Conservation (phyloP, 2,329 filamentous ascomycete species). For the Fusarium robinianum region DNA sequence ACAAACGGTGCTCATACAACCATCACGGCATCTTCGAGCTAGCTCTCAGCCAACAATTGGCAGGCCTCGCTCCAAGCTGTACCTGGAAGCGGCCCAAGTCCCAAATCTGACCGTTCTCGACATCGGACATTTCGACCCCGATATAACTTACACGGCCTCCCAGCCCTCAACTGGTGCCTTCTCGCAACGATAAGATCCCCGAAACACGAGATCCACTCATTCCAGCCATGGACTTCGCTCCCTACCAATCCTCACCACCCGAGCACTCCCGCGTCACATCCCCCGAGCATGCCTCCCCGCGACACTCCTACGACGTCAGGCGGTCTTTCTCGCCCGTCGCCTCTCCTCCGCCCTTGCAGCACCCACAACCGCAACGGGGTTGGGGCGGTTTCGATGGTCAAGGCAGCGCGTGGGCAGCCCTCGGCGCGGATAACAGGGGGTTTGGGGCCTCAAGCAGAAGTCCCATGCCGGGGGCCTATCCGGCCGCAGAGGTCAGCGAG, state of each 20-base stretch:
- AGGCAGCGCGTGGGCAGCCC: constrained; percentile 37
- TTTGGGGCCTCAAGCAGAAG: constrained; percentile 31
- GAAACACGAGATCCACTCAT: not conserved
- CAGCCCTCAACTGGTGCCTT: too few relatives aligned
- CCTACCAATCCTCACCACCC: constrained; percentile 91
- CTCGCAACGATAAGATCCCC: too few relatives aligned
- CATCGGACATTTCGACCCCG: too few relatives aligned
- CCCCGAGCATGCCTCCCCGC: constrained; percentile 60
- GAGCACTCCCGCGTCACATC: constrained; percentile 82
- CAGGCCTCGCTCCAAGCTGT: too few relatives aligned
- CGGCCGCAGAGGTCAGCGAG: constrained; percentile 65
- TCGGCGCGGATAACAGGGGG: constrained; percentile 26
- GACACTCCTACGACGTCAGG: constrained; percentile 59
- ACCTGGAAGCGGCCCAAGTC: too few relatives aligned
- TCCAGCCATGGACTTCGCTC: constrained; percentile 83
- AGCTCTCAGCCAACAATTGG: too few relatives aligned
- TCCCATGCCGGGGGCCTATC: constrained; percentile 45
- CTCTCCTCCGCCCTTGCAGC: constrained; percentile 49
- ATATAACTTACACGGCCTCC: too few relatives aligned
- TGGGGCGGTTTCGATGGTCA: constrained; percentile 52
- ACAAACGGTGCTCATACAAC: too few relatives aligned
- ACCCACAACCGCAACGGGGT: constrained; percentile 61
- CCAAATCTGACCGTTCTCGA: too few relatives aligned
- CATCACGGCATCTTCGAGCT: too few relatives aligned
- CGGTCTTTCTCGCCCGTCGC: constrained; percentile 56